Conservation (phyloP, 345 rosid species). For the Zanthoxylum bungeanum region DNA sequence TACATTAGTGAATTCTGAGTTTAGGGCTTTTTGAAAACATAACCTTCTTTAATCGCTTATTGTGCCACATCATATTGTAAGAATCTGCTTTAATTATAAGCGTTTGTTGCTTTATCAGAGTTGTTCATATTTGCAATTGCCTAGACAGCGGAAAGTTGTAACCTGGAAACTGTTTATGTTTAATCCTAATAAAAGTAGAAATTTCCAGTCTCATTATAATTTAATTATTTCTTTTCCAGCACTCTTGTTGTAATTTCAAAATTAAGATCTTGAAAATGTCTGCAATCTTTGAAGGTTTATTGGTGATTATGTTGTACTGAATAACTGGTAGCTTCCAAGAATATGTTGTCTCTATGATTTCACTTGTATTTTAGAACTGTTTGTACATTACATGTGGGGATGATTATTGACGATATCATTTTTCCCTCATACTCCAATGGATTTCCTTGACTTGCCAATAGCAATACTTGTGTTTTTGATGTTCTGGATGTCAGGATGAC, state of each 20-base stretch:
- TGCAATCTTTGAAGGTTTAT: slow-evolving; percentile 12
- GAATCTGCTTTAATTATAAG: slow-evolving; percentile 25
- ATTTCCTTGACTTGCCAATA: neutral
- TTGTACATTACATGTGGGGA: neutral
- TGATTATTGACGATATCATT: neutral
- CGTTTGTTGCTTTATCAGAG: slow-evolving; percentile 26
- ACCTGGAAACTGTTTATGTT: slow-evolving; percentile 20
- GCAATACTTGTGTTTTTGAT: neutral
- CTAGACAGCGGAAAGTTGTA: slow-evolving; percentile 23
- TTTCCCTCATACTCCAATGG: neutral
- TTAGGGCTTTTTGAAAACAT: slow-evolving; percentile 23
- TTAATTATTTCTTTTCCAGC: slow-evolving; percentile 7
- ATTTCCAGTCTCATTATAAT: slow-evolving; percentile 13
- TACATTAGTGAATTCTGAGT: slow-evolving; percentile 34
- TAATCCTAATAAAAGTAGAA: slow-evolving; percentile 18
- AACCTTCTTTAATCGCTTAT: slow-evolving; percentile 31
- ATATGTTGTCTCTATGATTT: neutral
- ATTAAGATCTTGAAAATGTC: slow-evolving; percentile 9
- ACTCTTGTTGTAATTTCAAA: slow-evolving; percentile 13
- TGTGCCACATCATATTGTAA: slow-evolving; percentile 23
- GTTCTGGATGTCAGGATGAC: neutral
- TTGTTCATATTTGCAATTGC: slow-evolving; percentile 23
- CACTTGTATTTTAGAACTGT: neutral
- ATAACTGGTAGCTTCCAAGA: neutral
- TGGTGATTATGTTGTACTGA: slow-evolving; percentile 2